Evolutionary conservation across 2,329 filamentous ascomycete species (phyloP).

Genomic region (Fusarium sp.): DNA sequence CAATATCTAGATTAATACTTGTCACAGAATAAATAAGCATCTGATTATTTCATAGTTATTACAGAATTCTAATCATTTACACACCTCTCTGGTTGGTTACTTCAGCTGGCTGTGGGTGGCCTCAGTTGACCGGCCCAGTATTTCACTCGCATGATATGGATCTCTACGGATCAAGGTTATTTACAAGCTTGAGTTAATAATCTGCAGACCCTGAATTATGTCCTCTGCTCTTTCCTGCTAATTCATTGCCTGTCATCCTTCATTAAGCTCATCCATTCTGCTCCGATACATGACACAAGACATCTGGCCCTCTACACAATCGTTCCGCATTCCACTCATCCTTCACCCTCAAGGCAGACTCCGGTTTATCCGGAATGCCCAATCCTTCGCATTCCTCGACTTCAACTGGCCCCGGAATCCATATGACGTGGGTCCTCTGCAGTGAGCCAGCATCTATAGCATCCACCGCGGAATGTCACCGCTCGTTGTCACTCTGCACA

Average conservation of each 20-base stretch:
- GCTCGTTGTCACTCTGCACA: background rate
- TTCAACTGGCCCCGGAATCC: background rate
- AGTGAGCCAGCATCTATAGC: background rate
- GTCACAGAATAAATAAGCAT: too few relatives aligned
- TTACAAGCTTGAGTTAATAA: background rate
- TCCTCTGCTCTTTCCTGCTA: background rate
- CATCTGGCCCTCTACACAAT: background rate
- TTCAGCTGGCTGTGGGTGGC: too few relatives aligned
- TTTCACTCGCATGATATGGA: too few relatives aligned
- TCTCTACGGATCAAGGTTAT: slow-evolving; percentile 8
- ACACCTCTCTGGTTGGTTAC: too few relatives aligned
- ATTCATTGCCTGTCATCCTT: background rate
- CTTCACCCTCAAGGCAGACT: slow-evolving; percentile 6
- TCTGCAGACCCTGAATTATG: background rate
- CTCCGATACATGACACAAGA: too few relatives aligned
- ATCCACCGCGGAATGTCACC: slow-evolving; percentile 13
- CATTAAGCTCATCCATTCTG: background rate
- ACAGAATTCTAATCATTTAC: too few relatives aligned
- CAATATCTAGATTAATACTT: too few relatives aligned
- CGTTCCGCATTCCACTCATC: background rate
- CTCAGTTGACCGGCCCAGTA: too few relatives aligned
- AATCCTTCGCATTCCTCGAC: slow-evolving; percentile 7
- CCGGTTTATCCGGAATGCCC: background rate
- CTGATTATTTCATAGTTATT: too few relatives aligned
- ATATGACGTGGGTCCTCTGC: slow-evolving; percentile 6